These are phyloP conservation scores for Talinum fruticosum DNA, from an alignment of 148 eudicot genomes.

Conservation along the genomic window DNA sequence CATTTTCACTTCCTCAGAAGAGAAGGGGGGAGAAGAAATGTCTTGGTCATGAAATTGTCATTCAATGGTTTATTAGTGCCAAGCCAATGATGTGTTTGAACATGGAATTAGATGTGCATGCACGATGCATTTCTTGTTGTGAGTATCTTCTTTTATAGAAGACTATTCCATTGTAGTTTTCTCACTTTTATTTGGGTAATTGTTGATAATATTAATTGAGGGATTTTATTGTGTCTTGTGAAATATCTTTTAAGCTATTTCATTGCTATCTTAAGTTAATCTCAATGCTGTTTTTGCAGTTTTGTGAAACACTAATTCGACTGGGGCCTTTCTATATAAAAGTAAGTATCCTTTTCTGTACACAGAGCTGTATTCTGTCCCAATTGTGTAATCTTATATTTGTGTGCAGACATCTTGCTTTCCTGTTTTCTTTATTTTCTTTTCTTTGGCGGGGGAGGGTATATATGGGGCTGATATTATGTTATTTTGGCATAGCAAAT, in stretches of 20 bases:
- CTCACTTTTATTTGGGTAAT: background rate
- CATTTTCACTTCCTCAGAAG: background rate
- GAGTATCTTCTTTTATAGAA: background rate
- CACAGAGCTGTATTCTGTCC: background rate
- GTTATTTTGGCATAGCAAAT: too few species aligned
- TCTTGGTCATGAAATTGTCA: background rate
- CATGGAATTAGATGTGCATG: background rate
- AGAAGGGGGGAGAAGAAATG: background rate
- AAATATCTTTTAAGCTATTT: background rate
- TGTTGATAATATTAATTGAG: background rate
- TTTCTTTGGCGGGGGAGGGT: too few species aligned
- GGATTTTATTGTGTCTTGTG: background rate
- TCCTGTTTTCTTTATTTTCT: too few species aligned
- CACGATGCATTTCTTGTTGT: background rate
- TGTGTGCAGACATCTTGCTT: background rate
- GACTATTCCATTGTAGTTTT: background rate
- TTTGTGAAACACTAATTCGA: constrained; percentile 79
- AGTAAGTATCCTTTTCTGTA: constrained; percentile 44
- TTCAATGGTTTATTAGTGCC: background rate
- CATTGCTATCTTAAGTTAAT: constrained; percentile 8
- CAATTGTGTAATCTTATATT: background rate
- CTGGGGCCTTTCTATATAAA: constrained; percentile 94
- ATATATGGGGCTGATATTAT: too few species aligned
- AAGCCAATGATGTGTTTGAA: background rate
- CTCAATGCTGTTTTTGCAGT: constrained; percentile 54